Evolutionary conservation across 805 yeast species (phyloP).

Genomic region (Myxozyma vanderwaltii): DNA sequence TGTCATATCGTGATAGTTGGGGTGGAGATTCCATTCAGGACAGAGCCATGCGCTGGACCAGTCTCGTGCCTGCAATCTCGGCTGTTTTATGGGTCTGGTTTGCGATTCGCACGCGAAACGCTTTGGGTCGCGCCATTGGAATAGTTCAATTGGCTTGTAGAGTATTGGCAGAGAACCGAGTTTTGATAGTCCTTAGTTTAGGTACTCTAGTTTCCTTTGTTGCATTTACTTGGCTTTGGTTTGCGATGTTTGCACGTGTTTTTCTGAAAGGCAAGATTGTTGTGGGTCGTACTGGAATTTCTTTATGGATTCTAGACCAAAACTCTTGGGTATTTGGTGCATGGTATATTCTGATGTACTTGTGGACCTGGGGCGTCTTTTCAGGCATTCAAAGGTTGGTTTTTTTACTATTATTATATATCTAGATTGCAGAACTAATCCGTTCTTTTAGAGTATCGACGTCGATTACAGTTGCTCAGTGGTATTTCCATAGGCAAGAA

Average conservation of each 20-base stretch:
- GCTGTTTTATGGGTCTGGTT: conserved; percentile 39
- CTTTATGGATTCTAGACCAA: conserved; percentile 37
- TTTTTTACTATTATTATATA: no score
- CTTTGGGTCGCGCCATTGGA: conserved; percentile 41
- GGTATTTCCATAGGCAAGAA: conserved; percentile 43
- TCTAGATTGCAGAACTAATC: background rate
- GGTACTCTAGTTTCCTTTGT: conserved; percentile 39
- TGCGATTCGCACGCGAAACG: conserved; percentile 37
- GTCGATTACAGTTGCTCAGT: conserved; percentile 44
- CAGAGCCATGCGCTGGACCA: conserved; percentile 40
- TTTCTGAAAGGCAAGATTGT: conserved; percentile 36
- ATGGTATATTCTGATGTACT: conserved; percentile 42
- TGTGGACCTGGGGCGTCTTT: conserved; percentile 50
- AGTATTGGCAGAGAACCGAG: conserved; percentile 41
- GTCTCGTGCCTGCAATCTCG: conserved; percentile 37
- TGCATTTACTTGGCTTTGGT: conserved; percentile 44
- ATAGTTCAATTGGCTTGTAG: conserved; percentile 44
- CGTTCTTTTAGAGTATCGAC: conserved; percentile 39
- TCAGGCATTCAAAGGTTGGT: conserved; percentile 42
- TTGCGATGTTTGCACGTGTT: conserved; percentile 41
- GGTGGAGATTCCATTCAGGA: conserved; percentile 42
- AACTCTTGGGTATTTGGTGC: conserved; percentile 42
- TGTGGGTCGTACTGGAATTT: conserved; percentile 21
- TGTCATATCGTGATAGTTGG: conserved; percentile 40
- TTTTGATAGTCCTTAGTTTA: conserved; percentile 39